Percentiles rank a stretch among this genome's conserved stretches.
phyloP scores from a whole-genome alignment of 2,329 filamentous ascomycete genomes.

The Rhinocladiella similis region DNA sequence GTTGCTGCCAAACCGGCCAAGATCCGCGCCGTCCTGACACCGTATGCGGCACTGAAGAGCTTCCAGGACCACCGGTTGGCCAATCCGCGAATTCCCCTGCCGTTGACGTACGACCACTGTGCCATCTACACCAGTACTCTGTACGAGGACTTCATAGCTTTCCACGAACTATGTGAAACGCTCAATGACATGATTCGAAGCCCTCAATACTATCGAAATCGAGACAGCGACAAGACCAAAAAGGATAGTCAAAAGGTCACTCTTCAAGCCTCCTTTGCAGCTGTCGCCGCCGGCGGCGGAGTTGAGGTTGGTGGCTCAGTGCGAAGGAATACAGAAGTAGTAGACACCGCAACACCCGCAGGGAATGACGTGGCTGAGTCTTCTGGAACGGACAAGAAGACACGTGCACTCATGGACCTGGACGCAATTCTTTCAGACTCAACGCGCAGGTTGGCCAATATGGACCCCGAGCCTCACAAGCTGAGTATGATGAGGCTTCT shows the following conservation, averaged over 20 bases:
- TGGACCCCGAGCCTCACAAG: conserved; percentile 8
- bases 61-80: conserved; percentile 3
- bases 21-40: conserved; percentile 5
- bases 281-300: neutral
- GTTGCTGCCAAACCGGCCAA: conserved; percentile 3
- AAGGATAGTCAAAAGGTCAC: neutral
- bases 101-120: conserved; percentile 7
- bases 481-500: conserved; percentile 8
- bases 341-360: neutral
- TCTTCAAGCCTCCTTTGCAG: neutral
- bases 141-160: conserved; percentile 9
- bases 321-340: too few species aligned
- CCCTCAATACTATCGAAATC: neutral
- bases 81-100: conserved; percentile 1
- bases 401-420: conserved; percentile 2
- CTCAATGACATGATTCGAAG: conserved; percentile 6
- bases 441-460: neutral
- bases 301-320: too few species aligned
- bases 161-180: conserved; percentile 8
- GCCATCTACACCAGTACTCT: conserved; percentile 10
- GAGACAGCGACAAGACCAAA: conserved; percentile 1
- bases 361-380: neutral
- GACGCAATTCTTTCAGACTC: conserved; percentile 1
- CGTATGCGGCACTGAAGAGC: conserved; percentile 7
- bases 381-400: neutral